Evolutionary conservation across 192 early-diverging fungal species (phyloP), one percentile per base, ranked within the genome.

Genomic region (Coemansia sp.): DNA sequence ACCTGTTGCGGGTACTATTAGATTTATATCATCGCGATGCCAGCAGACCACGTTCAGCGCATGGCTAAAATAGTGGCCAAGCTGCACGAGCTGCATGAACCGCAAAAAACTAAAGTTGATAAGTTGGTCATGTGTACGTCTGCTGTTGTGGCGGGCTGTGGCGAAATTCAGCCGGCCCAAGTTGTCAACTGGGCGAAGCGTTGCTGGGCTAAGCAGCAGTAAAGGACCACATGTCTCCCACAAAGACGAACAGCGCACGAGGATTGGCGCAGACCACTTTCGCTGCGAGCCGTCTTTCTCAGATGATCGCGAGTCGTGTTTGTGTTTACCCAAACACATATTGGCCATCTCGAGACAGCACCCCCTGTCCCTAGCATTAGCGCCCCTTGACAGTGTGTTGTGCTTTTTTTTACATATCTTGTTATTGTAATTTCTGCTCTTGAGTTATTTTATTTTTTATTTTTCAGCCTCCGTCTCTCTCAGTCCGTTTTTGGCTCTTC

Each of bases 401-500:
- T 13, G n/a, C 22, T 38, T 37, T 37, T 20, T 30, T 35, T 11
- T 3, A 24, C 24, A 24, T 64, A 6, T 50, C 13, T 45, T 18
- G 18, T 11, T 64, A 13, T 35, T 12, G 12, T 49, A 64, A 64
- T 29, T 64, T 39, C 10, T 49, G 45, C 9, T 20, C 20, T 20
- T n/a, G 45, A 47, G 45, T 7, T 10, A 18, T 64, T 62, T 63
- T 64, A 18, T 49, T 64, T 49, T 49, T 50, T 24, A 45, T 37
- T 38, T 64, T 37, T 56, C 53, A 35, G 11, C 7, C 45, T 9
- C 30, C n/a, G 52, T 32, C 39, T 43, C 27, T 15, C 29, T 34
- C 53, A 32, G 29, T 13, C 15, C 30, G 15, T 16, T 56, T 56
- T 56, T 13, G 24, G 53, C 29, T 22, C 16, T 32, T 32, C 13